Conservation (phyloP, 305 asterid genomes). For the Rubia occidens region DNA sequence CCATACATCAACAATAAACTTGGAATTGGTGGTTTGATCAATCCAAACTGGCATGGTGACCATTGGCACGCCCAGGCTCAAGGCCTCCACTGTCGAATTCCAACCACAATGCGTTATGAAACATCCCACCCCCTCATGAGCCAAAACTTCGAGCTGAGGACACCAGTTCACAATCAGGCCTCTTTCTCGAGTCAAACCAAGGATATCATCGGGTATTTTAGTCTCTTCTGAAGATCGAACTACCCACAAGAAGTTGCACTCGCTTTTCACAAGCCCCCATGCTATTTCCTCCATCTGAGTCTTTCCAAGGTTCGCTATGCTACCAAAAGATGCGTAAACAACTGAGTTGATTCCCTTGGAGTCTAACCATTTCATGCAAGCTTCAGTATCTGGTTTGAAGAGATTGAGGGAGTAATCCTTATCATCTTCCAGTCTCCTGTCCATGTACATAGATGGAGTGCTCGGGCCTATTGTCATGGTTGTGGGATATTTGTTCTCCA, state of each 20-base stretch:
- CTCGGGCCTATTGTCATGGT: constrained; percentile 7
- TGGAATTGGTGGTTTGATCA: constrained; percentile 41
- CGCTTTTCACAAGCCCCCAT: constrained; percentile 28
- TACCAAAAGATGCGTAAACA: constrained; percentile 53
- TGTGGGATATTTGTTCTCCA: constrained; percentile 10
- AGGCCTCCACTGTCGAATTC: constrained; percentile 43
- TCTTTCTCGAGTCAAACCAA: constrained; percentile 13
- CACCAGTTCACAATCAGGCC: constrained; percentile 50
- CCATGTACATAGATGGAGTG: constrained; percentile 1
- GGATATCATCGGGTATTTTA: constrained; percentile 35
- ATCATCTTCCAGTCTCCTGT: constrained; percentile 11
- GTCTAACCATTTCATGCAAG: constrained; percentile 43
- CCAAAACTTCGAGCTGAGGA: constrained; percentile 39
- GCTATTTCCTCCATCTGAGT: constrained; percentile 49
- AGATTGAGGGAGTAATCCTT: constrained; percentile 26
- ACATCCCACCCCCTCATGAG: constrained; percentile 36
- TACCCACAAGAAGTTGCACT: constrained; percentile 47
- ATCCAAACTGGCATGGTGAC: constrained; percentile 31
- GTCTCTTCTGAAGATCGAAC: constrained; percentile 36
- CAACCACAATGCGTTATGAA: constrained; percentile 58
- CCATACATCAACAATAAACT: constrained; percentile 46
- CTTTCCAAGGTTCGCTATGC: constrained; percentile 26
- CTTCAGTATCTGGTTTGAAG: constrained; percentile 24
- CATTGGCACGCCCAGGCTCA: constrained; percentile 45
- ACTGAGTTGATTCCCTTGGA: constrained; percentile 28